Conservation (phyloP, 2,329 filamentous ascomycete species). For the Colletotrichum trifolii region DNA sequence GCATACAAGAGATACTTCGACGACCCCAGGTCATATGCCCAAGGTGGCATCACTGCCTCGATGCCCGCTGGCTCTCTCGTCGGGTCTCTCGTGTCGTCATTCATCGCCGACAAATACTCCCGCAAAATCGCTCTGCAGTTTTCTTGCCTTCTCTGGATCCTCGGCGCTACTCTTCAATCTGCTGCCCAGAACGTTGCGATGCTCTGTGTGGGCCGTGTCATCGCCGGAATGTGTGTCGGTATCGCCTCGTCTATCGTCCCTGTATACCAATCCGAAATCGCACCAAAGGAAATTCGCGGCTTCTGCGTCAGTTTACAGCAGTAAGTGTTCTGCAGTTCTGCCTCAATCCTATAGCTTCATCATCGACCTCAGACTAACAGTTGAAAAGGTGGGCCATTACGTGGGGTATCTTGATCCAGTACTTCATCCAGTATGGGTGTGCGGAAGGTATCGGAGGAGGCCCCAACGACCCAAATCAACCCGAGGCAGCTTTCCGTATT, state of each 20-base stretch:
- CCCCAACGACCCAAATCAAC: slow-evolving; percentile 60
- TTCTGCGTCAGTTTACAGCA: slow-evolving; percentile 72
- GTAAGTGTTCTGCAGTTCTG: not conserved
- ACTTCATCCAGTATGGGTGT: slow-evolving; percentile 74
- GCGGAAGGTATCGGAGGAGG: slow-evolving; percentile 63
- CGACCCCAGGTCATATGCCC: slow-evolving; percentile 66
- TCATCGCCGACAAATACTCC: slow-evolving; percentile 61
- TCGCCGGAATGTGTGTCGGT: slow-evolving; percentile 79
- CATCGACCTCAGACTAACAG: no score
- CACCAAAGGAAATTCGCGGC: slow-evolving; percentile 66
- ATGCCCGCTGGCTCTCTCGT: slow-evolving; percentile 80
- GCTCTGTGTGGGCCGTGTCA: slow-evolving; percentile 76
- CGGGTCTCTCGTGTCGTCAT: slow-evolving; percentile 63
- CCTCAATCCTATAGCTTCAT: no score
- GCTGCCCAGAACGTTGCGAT: slow-evolving; percentile 75
- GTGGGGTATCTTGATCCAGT: slow-evolving; percentile 75
- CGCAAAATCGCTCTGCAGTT: slow-evolving; percentile 62
- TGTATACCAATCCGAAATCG: slow-evolving; percentile 76
- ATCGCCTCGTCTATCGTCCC: slow-evolving; percentile 79
- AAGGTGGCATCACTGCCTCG: slow-evolving; percentile 77
- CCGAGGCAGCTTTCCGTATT: slow-evolving; percentile 66
- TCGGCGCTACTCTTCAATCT: slow-evolving; percentile 66
- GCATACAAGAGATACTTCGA: slow-evolving; percentile 80
- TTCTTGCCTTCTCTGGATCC: slow-evolving; percentile 62
- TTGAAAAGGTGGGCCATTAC: slow-evolving; percentile 69